Evolutionary conservation across 2,329 filamentous ascomycete species (phyloP), one percentile per base, ranked within the genome.

Genomic region (Nothophaeocryptopus gaeumannii): DNA sequence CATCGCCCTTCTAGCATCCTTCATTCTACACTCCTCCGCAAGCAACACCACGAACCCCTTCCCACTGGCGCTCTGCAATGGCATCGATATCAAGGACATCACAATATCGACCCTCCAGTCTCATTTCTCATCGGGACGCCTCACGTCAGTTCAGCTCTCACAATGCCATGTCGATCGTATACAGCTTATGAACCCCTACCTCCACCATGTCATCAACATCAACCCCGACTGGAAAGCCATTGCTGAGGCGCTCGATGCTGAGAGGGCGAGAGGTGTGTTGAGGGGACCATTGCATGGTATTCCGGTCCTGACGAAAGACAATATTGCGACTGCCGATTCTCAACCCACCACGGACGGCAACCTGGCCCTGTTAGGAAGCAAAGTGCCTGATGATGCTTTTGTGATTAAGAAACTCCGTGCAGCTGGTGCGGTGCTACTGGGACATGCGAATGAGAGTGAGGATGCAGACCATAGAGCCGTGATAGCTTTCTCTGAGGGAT

Each of bases 11-110:
- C n/a, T n/a, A n/a, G n/a, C n/a, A n/a, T n/a, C n/a, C n/a, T n/a
- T n/a, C n/a, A n/a, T n/a, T n/a, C n/a, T n/a, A n/a, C n/a, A n/a
- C n/a, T n/a, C n/a, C n/a, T n/a, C n/a, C n/a, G n/a, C n/a, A n/a
- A n/a, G n/a, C n/a, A n/a, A n/a, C n/a, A n/a, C n/a, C 11, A 39
- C 37, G 7, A 55, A 54, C 5, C 54, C 76, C 20, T 87, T 88
- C 59, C 78, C 82, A 2, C 84, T 87, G 82, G 74, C 72, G 1
- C 65, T 65, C 13, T 89, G 85, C 65, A 68, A 77, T 47, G 78
- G 76, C 8, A 76, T 86, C 57, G 70, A 73, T 40, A 70, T 88
- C n/a, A 82, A 86, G 66, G 85, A 89, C n/a, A 31, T 40, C 14
- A 40, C 38, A 2, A 16, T 30, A 3, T 20, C 38, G 15, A 7